Evolutionary conservation across 1,284 basidiomycete genomes (phyloP).

Genomic region (Ganoderma lingzhi): DNA sequence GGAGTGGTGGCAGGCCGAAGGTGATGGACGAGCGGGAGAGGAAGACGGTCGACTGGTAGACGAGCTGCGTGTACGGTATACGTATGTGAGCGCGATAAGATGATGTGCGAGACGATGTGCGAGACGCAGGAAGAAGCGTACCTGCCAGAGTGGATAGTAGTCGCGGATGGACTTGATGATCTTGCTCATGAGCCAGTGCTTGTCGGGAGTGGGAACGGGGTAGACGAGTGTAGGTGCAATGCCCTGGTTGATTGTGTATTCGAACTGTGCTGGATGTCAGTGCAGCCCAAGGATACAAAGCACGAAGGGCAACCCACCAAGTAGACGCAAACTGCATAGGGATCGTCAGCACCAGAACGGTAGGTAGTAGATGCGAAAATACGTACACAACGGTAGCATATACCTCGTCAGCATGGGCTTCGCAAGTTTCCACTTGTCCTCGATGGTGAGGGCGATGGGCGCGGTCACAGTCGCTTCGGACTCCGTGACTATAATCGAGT

Average conservation of each 20-base stretch:
- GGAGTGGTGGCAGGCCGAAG: constrained; percentile 86
- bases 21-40: constrained; percentile 94
- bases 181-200: constrained; percentile 70
- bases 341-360: neutral
- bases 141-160: constrained; percentile 96
- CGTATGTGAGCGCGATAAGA: neutral
- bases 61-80: constrained; percentile 53
- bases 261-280: constrained; percentile 61
- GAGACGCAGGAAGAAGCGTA: constrained; percentile 40
- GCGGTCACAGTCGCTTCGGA: constrained; percentile 32
- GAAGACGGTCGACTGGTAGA: constrained; percentile 95
- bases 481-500: constrained; percentile 3
- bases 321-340: constrained; percentile 75
- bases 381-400: constrained; percentile 83
- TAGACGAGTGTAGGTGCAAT: constrained; percentile 93
- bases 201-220: constrained; percentile 73
- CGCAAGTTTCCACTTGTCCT: constrained; percentile 82
- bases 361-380: constrained; percentile 20
- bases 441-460: constrained; percentile 58
- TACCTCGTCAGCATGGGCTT: constrained; percentile 79
- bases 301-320: constrained; percentile 54
- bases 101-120: neutral
- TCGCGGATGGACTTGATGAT: constrained; percentile 90
- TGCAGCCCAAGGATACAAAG: neutral
- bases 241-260: constrained; percentile 95